phyloP scores from a whole-genome alignment of 2,329 filamentous ascomycete genomes.

The Cladophialophora chaetospira region DNA sequence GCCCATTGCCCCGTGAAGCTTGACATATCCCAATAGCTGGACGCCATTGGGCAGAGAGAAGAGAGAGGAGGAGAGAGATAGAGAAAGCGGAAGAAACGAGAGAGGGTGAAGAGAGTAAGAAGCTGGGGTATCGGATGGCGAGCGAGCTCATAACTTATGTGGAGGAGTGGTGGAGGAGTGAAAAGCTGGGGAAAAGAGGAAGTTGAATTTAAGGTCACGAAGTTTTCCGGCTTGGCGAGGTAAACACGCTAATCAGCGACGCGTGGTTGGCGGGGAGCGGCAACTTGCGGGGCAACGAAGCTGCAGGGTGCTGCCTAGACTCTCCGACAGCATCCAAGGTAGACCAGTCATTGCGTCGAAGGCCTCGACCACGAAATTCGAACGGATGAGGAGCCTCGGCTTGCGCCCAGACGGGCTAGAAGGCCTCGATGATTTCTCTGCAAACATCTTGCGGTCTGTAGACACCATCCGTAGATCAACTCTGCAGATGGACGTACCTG shows the following conservation, averaged over 20 bases:
- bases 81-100: not conserved
- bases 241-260: conserved; percentile 6
- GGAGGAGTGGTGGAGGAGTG: not conserved
- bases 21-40: not conserved
- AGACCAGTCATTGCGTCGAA: no score
- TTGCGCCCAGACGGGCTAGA: no score
- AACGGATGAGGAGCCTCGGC: no score
- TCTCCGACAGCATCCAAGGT: no score
- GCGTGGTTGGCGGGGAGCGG: conserved; percentile 1
- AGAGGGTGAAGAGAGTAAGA: not conserved
- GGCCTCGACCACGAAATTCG: no score
- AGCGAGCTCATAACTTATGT: conserved; percentile 10
- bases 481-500: no score
- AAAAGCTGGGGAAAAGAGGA: conserved; percentile 6
- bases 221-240: not conserved
- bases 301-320: not conserved
- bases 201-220: conserved; percentile 6
- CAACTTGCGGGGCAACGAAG: not conserved
- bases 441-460: no score
- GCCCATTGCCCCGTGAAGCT: not conserved
- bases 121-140: not conserved
- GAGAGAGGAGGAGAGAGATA: not conserved
- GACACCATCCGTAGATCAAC: no score
- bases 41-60: not conserved
- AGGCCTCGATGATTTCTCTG: no score